phyloP scores from a whole-genome alignment of 768 basidiomycete species.

The Sistotremastrum suecicum region DNA sequence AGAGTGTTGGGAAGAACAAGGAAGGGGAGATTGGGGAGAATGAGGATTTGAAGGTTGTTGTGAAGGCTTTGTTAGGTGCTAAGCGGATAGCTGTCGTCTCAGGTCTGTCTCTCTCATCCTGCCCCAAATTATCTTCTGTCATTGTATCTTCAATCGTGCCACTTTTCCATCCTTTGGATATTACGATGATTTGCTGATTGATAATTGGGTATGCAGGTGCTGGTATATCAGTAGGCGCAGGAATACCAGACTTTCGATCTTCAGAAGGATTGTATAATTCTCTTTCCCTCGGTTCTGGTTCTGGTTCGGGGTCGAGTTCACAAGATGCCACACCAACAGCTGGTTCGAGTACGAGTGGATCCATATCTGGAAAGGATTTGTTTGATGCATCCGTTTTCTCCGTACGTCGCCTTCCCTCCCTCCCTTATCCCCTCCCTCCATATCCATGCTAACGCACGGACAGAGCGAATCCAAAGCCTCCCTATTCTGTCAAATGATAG shows the following conservation, averaged over 20 bases:
- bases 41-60: slow-evolving; percentile 19
- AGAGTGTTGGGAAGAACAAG: no score
- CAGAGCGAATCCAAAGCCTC: slow-evolving; percentile 65
- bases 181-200: no score
- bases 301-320: slow-evolving; percentile 21
- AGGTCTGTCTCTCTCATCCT: slow-evolving; percentile 35
- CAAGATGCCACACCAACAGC: slow-evolving; percentile 59
- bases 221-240: slow-evolving; percentile 76
- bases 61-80: slow-evolving; percentile 63
- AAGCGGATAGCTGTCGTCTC: slow-evolving; percentile 77
- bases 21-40: no score
- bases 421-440: slow-evolving; percentile 1
- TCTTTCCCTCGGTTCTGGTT: no score
- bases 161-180: no score
- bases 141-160: no score
- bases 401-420: slow-evolving; percentile 29
- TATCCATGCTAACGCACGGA: background rate
- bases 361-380: slow-evolving; percentile 60
- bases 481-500: slow-evolving; percentile 83
- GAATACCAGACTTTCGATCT: slow-evolving; percentile 85
- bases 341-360: no score
- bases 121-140: background rate
- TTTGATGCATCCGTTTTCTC: slow-evolving; percentile 87
- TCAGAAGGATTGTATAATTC: slow-evolving; percentile 66
- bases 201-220: slow-evolving; percentile 39